Evolutionary conservation across 1,139 yeast genomes (phyloP), one percentile per base, ranked within the genome.

Genomic region (Geotrichum histeridarum): DNA sequence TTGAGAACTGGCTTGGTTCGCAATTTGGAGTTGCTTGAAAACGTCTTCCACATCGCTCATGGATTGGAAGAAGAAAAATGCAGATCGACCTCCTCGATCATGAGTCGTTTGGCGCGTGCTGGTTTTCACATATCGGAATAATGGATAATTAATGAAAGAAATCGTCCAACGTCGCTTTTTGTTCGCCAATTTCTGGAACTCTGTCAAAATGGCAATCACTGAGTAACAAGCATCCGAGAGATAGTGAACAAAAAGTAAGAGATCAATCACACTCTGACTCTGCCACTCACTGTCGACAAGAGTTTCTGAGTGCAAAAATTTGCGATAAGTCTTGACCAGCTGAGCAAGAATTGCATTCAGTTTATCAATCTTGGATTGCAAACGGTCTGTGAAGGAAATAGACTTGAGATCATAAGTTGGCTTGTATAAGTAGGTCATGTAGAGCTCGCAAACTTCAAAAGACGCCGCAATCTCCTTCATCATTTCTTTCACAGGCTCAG

Each of bases 41-140:
- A 77, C 73, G 48, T 77, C 79, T 50, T 77, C 80, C 7, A 79
- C 79, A 51, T 76, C 81, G 12, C 66, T 54, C 51, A 73, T 72
- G 1, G 76, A 70, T 52, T 74, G 77, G 54, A 69, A 70, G 57
- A 76, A 77, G 49, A 73, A 71, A 27, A 72, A 68, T 5, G 76
- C 73, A 18, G 72, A 69, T 39, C 73, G 73, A 1, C 78, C 76
- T 30, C 81, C 81, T 56, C 76, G 73, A 61, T 78, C 81, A 44
- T 73, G 70, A 4, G 74, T 65, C 56, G 77, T 75, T 54, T 73
- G 77, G 35, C 63, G 64, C 0, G 79, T 74, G 22, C 75, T 59
- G 42, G 77, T 68, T 53, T 70, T 68, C 15, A 77, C 56, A 0
- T 78, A 76, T 51, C 78, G 66, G 4, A 61, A 48, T 5, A 74